Evolutionary conservation across 1,139 yeast species (phyloP).

Genomic region (Candida sanyaensis): DNA sequence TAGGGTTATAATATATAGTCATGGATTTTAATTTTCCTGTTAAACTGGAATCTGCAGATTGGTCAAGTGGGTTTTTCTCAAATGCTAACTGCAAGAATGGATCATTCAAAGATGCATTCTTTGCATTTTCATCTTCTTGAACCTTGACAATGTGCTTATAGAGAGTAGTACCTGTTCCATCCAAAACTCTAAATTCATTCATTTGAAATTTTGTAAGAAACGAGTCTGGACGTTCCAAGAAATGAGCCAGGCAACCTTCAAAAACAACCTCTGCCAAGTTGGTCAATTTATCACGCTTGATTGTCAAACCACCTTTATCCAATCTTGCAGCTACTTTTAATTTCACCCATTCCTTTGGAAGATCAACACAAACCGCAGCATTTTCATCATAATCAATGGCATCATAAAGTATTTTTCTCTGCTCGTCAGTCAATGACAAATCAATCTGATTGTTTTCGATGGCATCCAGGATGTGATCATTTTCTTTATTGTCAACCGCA

Average conservation of each 20-base stretch:
- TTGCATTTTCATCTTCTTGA: constrained; percentile 25
- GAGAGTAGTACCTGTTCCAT: constrained; percentile 72
- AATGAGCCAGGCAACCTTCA: constrained; percentile 77
- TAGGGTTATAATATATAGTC: constrained; percentile 85
- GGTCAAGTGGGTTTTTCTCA: constrained; percentile 85
- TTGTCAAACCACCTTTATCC: constrained; percentile 73
- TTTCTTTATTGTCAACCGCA: constrained; percentile 2
- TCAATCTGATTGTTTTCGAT: constrained; percentile 19
- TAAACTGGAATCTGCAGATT: constrained; percentile 75
- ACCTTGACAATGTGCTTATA: constrained; percentile 90
- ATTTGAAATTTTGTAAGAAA: constrained; percentile 70
- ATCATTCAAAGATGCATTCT: constrained; percentile 23
- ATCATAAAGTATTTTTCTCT: constrained; percentile 81
- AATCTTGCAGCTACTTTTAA: constrained; percentile 68
- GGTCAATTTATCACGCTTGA: constrained; percentile 43
- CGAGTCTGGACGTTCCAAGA: constrained; percentile 80
- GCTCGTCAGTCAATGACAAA: constrained; percentile 61
- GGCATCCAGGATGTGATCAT: constrained; percentile 6
- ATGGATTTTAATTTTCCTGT: constrained; percentile 79
- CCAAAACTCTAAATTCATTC: constrained; percentile 82
- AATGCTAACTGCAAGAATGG: constrained; percentile 84
- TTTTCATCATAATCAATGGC: constrained; percentile 91
- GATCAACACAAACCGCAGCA: constrained; percentile 55
- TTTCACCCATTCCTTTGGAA: constrained; percentile 74
- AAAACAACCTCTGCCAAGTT: constrained; percentile 77